Percentiles rank a stretch among this genome's conserved stretches.
Evolutionary conservation across 345 rosid genomes (phyloP).

Genomic region (Hirschfeldia incana): DNA sequence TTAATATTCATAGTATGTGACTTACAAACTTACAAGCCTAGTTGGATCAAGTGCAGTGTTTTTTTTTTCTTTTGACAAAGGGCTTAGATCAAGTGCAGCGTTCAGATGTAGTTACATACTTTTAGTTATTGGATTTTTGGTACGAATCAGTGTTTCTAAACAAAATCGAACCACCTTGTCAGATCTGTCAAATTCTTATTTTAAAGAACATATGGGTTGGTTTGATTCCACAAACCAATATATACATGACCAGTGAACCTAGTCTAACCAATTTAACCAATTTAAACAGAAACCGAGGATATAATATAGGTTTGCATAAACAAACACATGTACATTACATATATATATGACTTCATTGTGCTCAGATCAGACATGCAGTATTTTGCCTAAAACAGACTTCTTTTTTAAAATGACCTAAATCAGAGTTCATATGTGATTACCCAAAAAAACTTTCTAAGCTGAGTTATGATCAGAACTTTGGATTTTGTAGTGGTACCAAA

Average conservation of each 20-base stretch:
- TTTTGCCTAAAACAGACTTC: background rate
- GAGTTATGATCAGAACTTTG: background rate
- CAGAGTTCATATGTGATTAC: background rate
- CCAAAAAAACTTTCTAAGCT: background rate
- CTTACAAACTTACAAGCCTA: background rate
- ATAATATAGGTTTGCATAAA: background rate
- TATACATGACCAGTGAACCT: background rate
- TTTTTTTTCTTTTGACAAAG: no score
- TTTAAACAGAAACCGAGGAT: background rate
- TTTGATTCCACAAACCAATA: background rate
- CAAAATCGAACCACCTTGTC: background rate
- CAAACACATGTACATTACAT: background rate
- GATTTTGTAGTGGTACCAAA: constrained; percentile 16
- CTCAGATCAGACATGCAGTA: background rate
- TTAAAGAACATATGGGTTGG: background rate
- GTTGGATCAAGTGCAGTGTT: constrained; percentile 8
- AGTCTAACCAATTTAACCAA: background rate
- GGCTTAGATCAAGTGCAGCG: constrained; percentile 5
- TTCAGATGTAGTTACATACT: background rate
- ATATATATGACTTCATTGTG: background rate
- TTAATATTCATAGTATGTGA: constrained; percentile 15
- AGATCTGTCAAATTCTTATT: background rate
- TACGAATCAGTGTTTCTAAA: background rate
- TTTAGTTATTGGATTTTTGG: constrained; percentile 9
- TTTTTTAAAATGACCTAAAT: no score